phyloP scores from a whole-genome alignment of 768 basidiomycete species.

The Trametes gibbosa region DNA sequence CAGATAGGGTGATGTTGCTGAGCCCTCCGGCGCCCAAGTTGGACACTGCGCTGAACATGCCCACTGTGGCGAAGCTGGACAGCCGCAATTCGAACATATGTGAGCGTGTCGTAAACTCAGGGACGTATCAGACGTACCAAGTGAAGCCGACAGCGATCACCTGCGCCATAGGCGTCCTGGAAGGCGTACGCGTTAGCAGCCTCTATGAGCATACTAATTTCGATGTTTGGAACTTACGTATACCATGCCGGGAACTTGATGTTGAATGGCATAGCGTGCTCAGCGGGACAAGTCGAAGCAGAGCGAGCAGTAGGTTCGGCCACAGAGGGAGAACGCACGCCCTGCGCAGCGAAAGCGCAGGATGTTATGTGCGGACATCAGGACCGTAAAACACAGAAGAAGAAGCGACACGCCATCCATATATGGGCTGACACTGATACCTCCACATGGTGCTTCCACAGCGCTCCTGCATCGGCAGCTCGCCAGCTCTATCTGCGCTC shows the following conservation, averaged over 20 bases:
- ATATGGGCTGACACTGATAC: too few relatives aligned
- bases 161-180: slow-evolving; percentile 33
- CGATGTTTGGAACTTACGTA: neutral
- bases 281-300: too few relatives aligned
- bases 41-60: slow-evolving; percentile 40
- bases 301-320: too few relatives aligned
- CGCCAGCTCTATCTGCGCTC: too few relatives aligned
- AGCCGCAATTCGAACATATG: neutral
- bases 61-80: slow-evolving; percentile 34
- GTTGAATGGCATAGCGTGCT: neutral
- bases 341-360: too few relatives aligned
- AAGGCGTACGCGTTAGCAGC: neutral
- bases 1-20: slow-evolving; percentile 38
- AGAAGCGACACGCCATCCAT: too few relatives aligned
- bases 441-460: too few relatives aligned
- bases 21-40: slow-evolving; percentile 40
- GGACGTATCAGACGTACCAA: slow-evolving; percentile 20
- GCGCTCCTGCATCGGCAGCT: too few relatives aligned
- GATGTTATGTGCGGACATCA: too few relatives aligned
- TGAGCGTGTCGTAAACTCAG: neutral
- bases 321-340: too few relatives aligned
- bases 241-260: neutral
- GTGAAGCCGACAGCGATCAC: slow-evolving; percentile 35
- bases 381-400: too few relatives aligned
- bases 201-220: neutral